Base-by-base conservation (phyloP, 176 grass and related monocot genomes). In the Ensete glaucum region DNA sequence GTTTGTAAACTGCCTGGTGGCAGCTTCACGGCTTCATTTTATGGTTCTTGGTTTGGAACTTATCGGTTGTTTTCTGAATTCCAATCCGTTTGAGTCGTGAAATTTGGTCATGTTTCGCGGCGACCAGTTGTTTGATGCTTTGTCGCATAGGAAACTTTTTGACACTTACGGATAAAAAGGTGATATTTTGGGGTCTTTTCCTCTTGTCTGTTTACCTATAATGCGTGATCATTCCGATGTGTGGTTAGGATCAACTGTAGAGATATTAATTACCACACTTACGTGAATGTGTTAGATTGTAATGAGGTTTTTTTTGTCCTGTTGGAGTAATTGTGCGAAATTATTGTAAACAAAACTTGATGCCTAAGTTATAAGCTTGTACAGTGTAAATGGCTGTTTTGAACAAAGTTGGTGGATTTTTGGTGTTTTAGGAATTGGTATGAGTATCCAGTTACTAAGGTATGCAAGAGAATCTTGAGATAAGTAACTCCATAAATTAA, bases 81-180 rank as follows among this genome's bases (percentile, higher is more conserved):
- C 64, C 11, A 67, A 34, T 67, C 12, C 12, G 25, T 67, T 67
- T 34, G 57, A 17, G 9, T 21, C 19, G 60, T 43, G 34, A 43
- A 9, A 63, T 63, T 63, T 9, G 20, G 60, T 13, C 12, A 21
- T 23, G n/a, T 49, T 68, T 6, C 57, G 13, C 29, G 64, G 19
- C 9, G 67, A 26, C 2, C 15, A 64, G 43, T 1, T 54, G 56
- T 80, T 80, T 64, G 78, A 73, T 80, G 43, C 54, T 53, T 73
- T 80, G 57, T 14, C 21, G n/a, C 78, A 13, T 1, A 12, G 68
- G 14, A 15, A 70, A 25, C 3, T 19, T 43, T 58, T 58, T 56
- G 9, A 11, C 6, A 34, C 3, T 43, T 20, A 22, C 6, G 25
- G 21, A 71, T 52, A 24, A 53, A 54, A 49, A 17, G 3, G 15